These are phyloP conservation scores for Aureobasidium sp. DNA, from an alignment of 2,329 filamentous ascomycete genomes.

Conservation along the genomic window DNA sequence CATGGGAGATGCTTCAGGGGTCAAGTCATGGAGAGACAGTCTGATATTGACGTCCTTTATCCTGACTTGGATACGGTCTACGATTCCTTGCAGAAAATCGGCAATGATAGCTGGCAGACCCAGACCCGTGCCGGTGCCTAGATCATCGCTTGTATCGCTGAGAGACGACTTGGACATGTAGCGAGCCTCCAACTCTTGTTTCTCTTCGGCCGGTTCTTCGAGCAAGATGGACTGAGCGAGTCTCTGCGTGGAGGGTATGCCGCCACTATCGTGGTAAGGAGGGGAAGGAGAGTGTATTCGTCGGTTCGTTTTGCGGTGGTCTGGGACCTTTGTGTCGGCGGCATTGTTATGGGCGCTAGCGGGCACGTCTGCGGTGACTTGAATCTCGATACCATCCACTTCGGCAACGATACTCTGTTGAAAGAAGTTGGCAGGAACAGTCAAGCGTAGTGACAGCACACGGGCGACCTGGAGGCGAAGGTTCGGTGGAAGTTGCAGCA, in stretches of 20 bases:
- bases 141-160: slow-evolving; percentile 50
- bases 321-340: slow-evolving; percentile 27
- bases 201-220: slow-evolving; percentile 60
- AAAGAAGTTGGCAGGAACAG: slow-evolving; percentile 81
- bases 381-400: slow-evolving; percentile 71
- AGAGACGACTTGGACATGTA: slow-evolving; percentile 55
- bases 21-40: slow-evolving; percentile 1
- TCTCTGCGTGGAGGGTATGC: slow-evolving; percentile 61
- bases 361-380: slow-evolving; percentile 27
- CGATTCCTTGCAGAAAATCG: slow-evolving; percentile 64
- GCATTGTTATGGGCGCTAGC: background rate
- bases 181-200: slow-evolving; percentile 60
- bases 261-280: slow-evolving; percentile 24
- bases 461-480: slow-evolving; percentile 67
- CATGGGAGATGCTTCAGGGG: background rate
- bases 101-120: slow-evolving; percentile 64
- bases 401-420: slow-evolving; percentile 76
- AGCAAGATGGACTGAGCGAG: slow-evolving; percentile 73
- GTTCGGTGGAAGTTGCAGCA: slow-evolving; percentile 66
- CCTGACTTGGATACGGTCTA: slow-evolving; percentile 61
- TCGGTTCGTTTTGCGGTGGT: slow-evolving; percentile 29
- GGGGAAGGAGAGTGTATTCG: slow-evolving; percentile 27
- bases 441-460: slow-evolving; percentile 69
- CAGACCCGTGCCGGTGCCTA: slow-evolving; percentile 64
- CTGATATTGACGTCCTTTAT: slow-evolving; percentile 60